Percentiles rank a stretch among this genome's conserved stretches.
Conservation (phyloP, 176 grass and related monocot species). For the Oryza meridionalis region DNA sequence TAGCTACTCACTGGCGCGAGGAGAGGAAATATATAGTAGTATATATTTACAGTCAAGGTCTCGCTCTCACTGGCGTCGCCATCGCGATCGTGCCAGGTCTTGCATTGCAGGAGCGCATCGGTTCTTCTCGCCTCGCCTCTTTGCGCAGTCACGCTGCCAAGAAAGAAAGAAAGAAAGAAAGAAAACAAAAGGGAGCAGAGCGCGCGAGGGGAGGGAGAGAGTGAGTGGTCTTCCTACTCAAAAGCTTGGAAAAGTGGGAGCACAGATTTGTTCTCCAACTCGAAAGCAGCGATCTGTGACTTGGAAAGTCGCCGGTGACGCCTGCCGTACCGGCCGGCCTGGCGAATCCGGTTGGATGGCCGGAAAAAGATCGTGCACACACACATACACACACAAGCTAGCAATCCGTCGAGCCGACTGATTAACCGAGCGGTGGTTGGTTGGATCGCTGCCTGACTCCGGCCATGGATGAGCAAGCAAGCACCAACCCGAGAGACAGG, state of each 20-base stretch:
- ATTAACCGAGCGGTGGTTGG: not conserved
- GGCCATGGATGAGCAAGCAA: not conserved
- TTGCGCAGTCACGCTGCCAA: not conserved
- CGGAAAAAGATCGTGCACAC: not conserved
- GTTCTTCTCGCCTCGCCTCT: conserved; percentile 4
- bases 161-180: not conserved
- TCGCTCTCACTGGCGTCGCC: conserved; percentile 3
- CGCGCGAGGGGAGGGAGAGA: not conserved
- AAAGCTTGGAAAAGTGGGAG: conserved; percentile 26
- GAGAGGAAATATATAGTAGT: not conserved
- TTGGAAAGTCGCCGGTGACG: conserved; percentile 56
- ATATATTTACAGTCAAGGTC: not conserved
- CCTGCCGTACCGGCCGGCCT: conserved; percentile 17
- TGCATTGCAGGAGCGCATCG: not conserved
- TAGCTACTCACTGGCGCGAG: not conserved
- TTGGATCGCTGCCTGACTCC: not conserved
- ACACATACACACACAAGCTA: not conserved
- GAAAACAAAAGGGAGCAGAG: not conserved
- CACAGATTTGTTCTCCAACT: conserved; percentile 19
- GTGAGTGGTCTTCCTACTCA: conserved; percentile 59
- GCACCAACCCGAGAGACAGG: not conserved
- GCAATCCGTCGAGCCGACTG: not conserved
- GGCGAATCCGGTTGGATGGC: conserved; percentile 27
- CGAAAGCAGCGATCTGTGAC: conserved; percentile 53
- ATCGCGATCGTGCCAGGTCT: conserved; percentile 32